Evolutionary conservation across 2,329 filamentous ascomycete genomes (phyloP).

Genomic region (Penicillium psychrosexuale): DNA sequence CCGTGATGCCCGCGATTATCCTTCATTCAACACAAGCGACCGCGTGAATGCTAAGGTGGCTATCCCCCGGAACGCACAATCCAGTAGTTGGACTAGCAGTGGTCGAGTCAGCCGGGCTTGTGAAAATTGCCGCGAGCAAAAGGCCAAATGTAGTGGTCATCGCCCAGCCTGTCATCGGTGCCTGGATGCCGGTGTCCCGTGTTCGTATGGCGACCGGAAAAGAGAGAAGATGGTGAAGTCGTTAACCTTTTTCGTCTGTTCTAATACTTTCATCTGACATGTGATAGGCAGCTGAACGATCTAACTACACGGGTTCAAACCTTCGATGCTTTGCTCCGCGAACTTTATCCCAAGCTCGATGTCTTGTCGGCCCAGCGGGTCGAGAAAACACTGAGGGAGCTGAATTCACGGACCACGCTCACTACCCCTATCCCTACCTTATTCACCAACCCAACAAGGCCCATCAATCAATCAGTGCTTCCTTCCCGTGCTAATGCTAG

Average conservation of each 20-base stretch:
- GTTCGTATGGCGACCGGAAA: slow-evolving; percentile 46
- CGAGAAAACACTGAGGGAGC: slow-evolving; percentile 34
- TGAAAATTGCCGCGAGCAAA: slow-evolving; percentile 46
- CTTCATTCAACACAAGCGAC: background rate
- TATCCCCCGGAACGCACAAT: slow-evolving; percentile 28
- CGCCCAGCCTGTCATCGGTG: slow-evolving; percentile 44
- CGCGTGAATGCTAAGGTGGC: slow-evolving; percentile 30
- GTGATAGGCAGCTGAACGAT: slow-evolving; percentile 38
- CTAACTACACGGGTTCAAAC: slow-evolving; percentile 37
- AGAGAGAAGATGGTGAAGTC: slow-evolving; percentile 45
- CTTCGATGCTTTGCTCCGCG: slow-evolving; percentile 36
- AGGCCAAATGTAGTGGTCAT: slow-evolving; percentile 48
- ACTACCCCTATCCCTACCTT: slow-evolving; percentile 10
- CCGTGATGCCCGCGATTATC: slow-evolving; percentile 15
- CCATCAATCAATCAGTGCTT: background rate
- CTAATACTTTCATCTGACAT: slow-evolving; percentile 8
- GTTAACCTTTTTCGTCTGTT: slow-evolving; percentile 10
- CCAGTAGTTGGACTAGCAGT: slow-evolving; percentile 24
- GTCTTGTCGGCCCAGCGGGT: slow-evolving; percentile 34
- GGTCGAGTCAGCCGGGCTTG: slow-evolving; percentile 41
- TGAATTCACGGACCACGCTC: slow-evolving; percentile 21
- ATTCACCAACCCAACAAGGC: background rate
- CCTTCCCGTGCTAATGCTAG: slow-evolving; percentile 8
- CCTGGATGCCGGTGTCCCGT: slow-evolving; percentile 40
- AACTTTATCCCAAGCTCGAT: slow-evolving; percentile 34